Evolutionary conservation across 148 eudicot species (phyloP).

Genomic region (Chenopodium berlandieri): DNA sequence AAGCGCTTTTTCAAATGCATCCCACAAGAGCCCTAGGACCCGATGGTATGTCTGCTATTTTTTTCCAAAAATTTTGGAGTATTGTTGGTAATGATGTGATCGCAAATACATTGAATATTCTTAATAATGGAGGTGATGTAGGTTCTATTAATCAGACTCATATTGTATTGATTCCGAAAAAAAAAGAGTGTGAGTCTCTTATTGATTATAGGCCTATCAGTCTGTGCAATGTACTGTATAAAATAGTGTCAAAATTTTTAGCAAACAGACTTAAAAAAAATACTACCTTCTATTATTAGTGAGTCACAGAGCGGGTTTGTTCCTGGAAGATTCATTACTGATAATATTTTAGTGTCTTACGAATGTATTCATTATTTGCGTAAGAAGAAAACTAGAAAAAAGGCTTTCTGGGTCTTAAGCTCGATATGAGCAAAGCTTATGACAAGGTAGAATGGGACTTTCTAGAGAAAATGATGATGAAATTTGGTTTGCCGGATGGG

Average conservation of each 20-base stretch:
- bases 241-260: not conserved
- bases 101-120: not conserved
- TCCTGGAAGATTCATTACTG: not conserved
- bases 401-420: not conserved
- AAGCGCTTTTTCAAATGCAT: not conserved
- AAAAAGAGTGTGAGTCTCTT: not conserved
- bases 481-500: not conserved
- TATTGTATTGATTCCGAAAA: not conserved
- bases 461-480: no score
- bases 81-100: not conserved
- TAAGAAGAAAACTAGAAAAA: not conserved
- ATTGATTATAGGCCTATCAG: not conserved
- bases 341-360: not conserved
- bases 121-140: not conserved
- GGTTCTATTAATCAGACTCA: no score
- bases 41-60: not conserved
- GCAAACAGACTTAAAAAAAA: not conserved
- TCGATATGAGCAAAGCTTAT: not conserved
- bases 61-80: not conserved
- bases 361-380: not conserved
- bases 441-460: not conserved
- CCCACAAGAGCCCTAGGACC: not conserved
- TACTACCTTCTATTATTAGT: not conserved
- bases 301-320: not conserved
- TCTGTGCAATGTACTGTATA: not conserved